These are phyloP conservation scores for Pythium insidiosum DNA, from an alignment of 352 stramenopile species.

Conservation along the genomic window DNA sequence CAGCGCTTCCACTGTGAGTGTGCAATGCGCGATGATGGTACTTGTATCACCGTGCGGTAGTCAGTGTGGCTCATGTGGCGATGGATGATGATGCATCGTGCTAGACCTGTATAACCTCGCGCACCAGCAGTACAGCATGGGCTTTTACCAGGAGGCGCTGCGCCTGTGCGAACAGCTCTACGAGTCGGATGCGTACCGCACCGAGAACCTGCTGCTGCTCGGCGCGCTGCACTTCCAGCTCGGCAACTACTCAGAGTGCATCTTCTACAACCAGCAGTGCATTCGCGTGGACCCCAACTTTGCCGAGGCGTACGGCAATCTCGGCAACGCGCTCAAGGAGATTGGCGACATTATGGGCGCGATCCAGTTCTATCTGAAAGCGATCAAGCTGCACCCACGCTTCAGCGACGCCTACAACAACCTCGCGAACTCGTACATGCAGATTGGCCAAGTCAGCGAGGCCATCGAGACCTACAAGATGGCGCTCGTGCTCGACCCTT, in stretches of 20 bases:
- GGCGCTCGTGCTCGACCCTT: constrained; percentile 83
- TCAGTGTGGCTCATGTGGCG: no score
- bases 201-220: constrained; percentile 90
- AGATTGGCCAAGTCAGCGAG: constrained; percentile 82
- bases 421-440: constrained; percentile 88
- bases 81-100: no score
- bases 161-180: constrained; percentile 87
- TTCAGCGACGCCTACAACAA: constrained; percentile 92
- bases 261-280: constrained; percentile 95
- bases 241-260: constrained; percentile 86
- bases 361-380: constrained; percentile 90
- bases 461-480: constrained; percentile 94
- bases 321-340: constrained; percentile 94
- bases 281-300: constrained; percentile 90
- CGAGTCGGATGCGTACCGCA: constrained; percentile 72
- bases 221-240: constrained; percentile 93
- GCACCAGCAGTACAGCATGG: constrained; percentile 82
- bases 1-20: constrained; percentile 72
- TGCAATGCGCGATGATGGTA: no score
- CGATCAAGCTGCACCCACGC: constrained; percentile 89
- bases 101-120: constrained; percentile 68
- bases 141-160: constrained; percentile 84
- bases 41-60: no score
- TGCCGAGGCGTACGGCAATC: constrained; percentile 90
- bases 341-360: constrained; percentile 85